Conservation (phyloP, 148 eudicot genomes). For the Cornus florida region DNA sequence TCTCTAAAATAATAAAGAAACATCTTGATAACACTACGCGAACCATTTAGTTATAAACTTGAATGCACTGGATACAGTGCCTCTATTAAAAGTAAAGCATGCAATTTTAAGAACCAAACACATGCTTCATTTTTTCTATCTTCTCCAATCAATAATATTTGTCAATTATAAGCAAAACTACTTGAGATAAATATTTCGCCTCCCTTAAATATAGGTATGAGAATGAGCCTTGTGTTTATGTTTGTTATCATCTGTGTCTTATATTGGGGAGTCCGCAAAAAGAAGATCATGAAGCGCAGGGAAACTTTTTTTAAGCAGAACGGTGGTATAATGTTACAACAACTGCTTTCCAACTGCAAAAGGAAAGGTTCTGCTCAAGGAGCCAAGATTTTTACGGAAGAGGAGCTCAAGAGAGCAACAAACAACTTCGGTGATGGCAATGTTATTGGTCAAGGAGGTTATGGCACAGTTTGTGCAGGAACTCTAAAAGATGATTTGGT, state of each 20-base stretch:
- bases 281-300: neutral
- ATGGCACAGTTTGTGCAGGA: neutral
- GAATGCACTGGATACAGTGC: too few relatives aligned
- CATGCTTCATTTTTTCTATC: too few relatives aligned
- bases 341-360: neutral
- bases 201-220: neutral
- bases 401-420: neutral
- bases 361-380: neutral
- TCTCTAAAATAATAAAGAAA: too few relatives aligned
- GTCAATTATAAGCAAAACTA: neutral
- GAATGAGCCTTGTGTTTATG: neutral
- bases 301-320: neutral
- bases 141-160: too few relatives aligned
- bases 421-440: neutral
- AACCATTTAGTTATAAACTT: too few relatives aligned
- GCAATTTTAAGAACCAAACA: too few relatives aligned
- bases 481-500: neutral
- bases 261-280: neutral
- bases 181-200: neutral
- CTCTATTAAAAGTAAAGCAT: too few relatives aligned
- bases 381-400: neutral
- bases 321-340: neutral
- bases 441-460: neutral
- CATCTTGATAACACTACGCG: too few relatives aligned
- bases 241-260: neutral